Evolutionary conservation across 768 basidiomycete genomes (phyloP).

Genomic region (Boletus reticuloceps): DNA sequence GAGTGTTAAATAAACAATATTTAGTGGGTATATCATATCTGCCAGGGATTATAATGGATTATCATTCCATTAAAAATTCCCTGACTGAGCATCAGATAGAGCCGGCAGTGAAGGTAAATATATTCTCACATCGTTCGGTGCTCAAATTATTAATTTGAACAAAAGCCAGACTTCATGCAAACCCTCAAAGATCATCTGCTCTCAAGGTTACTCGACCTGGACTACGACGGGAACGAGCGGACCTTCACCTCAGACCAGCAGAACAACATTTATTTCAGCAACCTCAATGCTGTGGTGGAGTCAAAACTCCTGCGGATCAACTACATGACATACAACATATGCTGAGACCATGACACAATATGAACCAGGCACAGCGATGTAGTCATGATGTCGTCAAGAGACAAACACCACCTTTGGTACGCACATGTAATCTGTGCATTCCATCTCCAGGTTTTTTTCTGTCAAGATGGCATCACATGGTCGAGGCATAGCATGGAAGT

Average conservation of each 20-base stretch:
- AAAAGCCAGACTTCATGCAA: not conserved
- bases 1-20: too few species aligned
- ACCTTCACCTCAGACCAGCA: slow-evolving; percentile 7
- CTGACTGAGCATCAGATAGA: slow-evolving; percentile 11
- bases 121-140: too few species aligned
- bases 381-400: slow-evolving; percentile 11
- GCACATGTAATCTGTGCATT: not conserved
- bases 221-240: slow-evolving; percentile 6
- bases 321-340: too few species aligned
- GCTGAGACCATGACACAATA: not conserved
- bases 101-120: slow-evolving; percentile 5
- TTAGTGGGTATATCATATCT: too few species aligned
- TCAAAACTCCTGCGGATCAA: not conserved
- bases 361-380: not conserved
- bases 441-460: not conserved
- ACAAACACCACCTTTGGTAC: slow-evolving; percentile 13
- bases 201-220: not conserved
- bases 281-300: not conserved
- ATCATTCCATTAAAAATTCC: too few species aligned
- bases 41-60: too few species aligned
- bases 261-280: not conserved
- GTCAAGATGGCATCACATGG: not conserved
- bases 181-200: not conserved
- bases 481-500: not conserved
- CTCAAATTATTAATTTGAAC: not conserved